phyloP scores from a whole-genome alignment of 2,329 filamentous ascomycete species.

The Hymenotorrendiella dingleyae region DNA sequence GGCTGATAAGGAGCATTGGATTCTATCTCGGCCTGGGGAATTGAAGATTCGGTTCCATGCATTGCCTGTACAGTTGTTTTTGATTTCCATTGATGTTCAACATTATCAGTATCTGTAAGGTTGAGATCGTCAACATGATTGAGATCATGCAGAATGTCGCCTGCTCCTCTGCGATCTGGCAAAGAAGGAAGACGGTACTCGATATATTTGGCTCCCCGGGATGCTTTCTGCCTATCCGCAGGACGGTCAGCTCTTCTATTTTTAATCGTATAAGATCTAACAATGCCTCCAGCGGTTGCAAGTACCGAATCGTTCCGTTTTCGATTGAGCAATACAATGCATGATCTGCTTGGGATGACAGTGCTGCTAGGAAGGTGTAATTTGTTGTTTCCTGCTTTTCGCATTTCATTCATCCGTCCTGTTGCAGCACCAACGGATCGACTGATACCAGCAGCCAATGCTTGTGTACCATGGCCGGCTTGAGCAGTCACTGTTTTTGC shows the following conservation, averaged over 20 bases:
- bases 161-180: constrained; percentile 53
- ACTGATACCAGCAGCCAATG: constrained; percentile 67
- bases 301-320: constrained; percentile 58
- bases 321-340: constrained; percentile 60
- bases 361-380: constrained; percentile 59
- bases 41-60: constrained; percentile 50
- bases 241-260: constrained; percentile 45
- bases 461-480: constrained; percentile 65
- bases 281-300: constrained; percentile 57
- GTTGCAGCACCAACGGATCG: constrained; percentile 65
- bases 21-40: constrained; percentile 79
- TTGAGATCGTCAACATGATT: constrained; percentile 37
- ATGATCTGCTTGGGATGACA: constrained; percentile 48
- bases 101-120: constrained; percentile 23
- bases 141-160: constrained; percentile 49
- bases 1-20: constrained; percentile 94
- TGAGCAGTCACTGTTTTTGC: constrained; percentile 34
- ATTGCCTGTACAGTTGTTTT: constrained; percentile 34
- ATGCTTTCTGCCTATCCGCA: constrained; percentile 52
- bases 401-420: constrained; percentile 64
- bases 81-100: constrained; percentile 33
- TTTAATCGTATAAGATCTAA: constrained; percentile 52
- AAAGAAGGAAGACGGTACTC: constrained; percentile 63
- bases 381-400: constrained; percentile 68
- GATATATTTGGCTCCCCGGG: constrained; percentile 24